Evolutionary conservation across 768 basidiomycete genomes (phyloP), one percentile per base, ranked within the genome.

Genomic region (Naganishia vishniacii): DNA sequence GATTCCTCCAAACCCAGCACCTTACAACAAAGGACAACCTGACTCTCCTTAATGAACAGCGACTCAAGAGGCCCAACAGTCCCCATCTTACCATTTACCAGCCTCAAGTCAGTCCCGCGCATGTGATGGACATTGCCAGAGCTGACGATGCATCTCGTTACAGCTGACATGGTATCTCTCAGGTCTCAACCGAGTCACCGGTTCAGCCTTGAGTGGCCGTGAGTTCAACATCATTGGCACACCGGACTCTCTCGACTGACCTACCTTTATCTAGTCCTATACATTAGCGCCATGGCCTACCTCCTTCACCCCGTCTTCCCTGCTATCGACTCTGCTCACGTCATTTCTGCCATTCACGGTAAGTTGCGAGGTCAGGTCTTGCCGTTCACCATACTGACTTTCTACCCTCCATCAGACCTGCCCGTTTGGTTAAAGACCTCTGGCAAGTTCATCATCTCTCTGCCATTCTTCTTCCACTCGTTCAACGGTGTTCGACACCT

Each of bases 71-170:
- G n/a, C 94, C 95, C 18, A 88, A 83, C 67, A 89, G 88, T 72
- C 95, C 95, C 9, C 93, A 97, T 78, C 88, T 91, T 75, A 91
- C 91, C 62, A 98, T 99, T 79, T 99, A 99, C 80, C 74, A 77
- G 62, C 74, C 74, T 65, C 75, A 77, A 60, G 75, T 76, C 44
- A 29, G 74, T 67, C 1, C 28, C n/a, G 53, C 25, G 15, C 48
- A 23, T 23, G 18, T 25, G 2, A 26, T 65, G 25, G 20, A 34
- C 12, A 4, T 44, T n/a, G 26, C 46, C 18, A 47, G 60, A 48
- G 28, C 31, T 61, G 29, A 23, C 44, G 26, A 18, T 18, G 0
- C 11, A 6, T n/a, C n/a, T 34, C 48, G 25, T 88, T 88, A 1
- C 90, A 98, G 79, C 78, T 98, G 48, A 97, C 94, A 37, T 94